These are phyloP conservation scores for Fusarium proliferatum DNA, from an alignment of 2,329 filamentous ascomycete species.

Conservation along the genomic window DNA sequence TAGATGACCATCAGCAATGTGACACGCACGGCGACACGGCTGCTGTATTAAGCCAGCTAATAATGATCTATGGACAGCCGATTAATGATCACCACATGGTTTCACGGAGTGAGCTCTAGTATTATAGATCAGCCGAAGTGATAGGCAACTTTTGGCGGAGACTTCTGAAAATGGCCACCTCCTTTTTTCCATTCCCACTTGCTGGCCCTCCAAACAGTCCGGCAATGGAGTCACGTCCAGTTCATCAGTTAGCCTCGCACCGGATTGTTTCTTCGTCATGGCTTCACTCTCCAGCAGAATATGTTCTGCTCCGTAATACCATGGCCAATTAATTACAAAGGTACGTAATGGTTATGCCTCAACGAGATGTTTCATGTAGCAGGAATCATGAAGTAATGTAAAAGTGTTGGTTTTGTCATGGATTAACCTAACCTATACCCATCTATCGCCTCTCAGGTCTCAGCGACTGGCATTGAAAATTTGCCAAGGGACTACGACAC, in stretches of 20 bases:
- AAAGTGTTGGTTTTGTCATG: not conserved
- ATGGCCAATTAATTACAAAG: not conserved
- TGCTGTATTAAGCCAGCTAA: not conserved
- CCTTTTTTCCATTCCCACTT: constrained; percentile 38
- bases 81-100: constrained; percentile 16
- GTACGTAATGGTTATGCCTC: not conserved
- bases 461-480: not conserved
- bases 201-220: constrained; percentile 1
- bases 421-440: not conserved
- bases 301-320: not conserved
- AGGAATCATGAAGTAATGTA: not conserved
- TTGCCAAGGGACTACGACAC: not conserved
- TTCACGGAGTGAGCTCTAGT: not conserved
- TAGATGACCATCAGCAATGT: not conserved
- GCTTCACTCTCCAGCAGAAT: not conserved
- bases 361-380: not conserved
- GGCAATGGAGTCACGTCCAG: constrained; percentile 11
- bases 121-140: not conserved
- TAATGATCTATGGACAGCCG: constrained; percentile 17
- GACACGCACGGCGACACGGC: not conserved
- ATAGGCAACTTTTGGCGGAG: constrained; percentile 4
- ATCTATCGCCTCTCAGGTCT: not conserved
- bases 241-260: not conserved
- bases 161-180: constrained; percentile 26
- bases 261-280: constrained; percentile 9